A percentile compares a stretch with the other conserved stretches of the same genome.
These are phyloP conservation scores for Spathaspora boniae DNA, from an alignment of 805 yeast species.

Conservation along the genomic window DNA sequence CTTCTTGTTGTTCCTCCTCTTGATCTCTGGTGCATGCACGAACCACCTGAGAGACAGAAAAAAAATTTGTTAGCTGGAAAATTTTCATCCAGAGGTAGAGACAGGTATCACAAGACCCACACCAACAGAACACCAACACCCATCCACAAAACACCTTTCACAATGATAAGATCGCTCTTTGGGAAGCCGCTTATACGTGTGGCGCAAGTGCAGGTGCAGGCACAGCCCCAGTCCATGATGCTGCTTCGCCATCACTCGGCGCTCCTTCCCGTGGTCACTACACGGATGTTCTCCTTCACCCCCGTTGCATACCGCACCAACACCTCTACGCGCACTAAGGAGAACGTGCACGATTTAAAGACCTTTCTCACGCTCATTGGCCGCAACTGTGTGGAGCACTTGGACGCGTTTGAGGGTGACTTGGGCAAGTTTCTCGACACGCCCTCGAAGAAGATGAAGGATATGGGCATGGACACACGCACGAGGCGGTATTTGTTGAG, in stretches of 20 bases:
- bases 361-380: conserved; percentile 79
- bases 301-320: conserved; percentile 39
- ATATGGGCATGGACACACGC: conserved; percentile 69
- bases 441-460: conserved; percentile 57
- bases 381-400: conserved; percentile 63
- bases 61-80: conserved; percentile 1
- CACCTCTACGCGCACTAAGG: conserved; percentile 47
- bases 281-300: conserved; percentile 11
- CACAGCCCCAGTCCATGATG: too few species aligned
- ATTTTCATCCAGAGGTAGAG: neutral
- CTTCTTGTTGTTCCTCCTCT: too few species aligned
- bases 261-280: too few species aligned
- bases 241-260: too few species aligned
- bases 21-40: too few species aligned
- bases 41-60: too few species aligned
- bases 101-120: neutral
- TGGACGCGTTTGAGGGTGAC: conserved; percentile 59
- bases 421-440: conserved; percentile 60
- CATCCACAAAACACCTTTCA: neutral
- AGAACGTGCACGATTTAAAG: conserved; percentile 56
- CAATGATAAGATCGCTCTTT: conserved; percentile 4
- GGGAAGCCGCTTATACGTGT: conserved; percentile 4
- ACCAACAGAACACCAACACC: neutral
- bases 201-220: too few species aligned
- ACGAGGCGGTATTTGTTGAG: conserved; percentile 69